phyloP scores from a whole-genome alignment of 495 filamentous ascomycete species.

The Lepidopterella palustris region DNA sequence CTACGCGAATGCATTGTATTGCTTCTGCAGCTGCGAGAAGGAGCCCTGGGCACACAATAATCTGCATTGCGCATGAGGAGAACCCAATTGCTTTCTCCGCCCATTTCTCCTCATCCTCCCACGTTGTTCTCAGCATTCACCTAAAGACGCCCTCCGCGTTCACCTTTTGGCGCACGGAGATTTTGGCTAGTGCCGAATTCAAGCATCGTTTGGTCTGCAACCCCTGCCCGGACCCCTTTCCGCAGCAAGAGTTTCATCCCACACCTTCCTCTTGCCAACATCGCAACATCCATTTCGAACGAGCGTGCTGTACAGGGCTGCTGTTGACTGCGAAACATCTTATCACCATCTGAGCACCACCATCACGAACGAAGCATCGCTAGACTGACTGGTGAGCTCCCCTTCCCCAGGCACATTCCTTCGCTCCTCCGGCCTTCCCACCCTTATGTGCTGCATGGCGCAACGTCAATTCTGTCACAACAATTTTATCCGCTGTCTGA shows the following conservation, averaged over 20 bases:
- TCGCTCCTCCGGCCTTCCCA: conserved; percentile 1
- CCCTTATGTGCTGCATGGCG: conserved; percentile 16
- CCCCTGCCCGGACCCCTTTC: conserved; percentile 27
- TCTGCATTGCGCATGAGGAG: no score
- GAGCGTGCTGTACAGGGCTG: conserved; percentile 4
- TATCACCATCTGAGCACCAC: conserved; percentile 14
- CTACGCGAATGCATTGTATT: conserved; percentile 8
- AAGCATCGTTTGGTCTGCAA: conserved; percentile 17
- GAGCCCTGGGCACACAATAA: background rate
- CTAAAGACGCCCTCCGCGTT: background rate
- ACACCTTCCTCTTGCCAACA: conserved; percentile 24
- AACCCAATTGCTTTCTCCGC: conserved; percentile 14
- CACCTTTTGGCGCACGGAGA: conserved; percentile 11
- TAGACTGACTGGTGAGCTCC: conserved; percentile 26
- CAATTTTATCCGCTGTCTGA: background rate
- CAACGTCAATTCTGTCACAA: conserved; percentile 14
- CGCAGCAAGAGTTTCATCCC: conserved; percentile 9
- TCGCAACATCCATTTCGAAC: conserved; percentile 16
- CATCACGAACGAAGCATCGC: conserved; percentile 22
- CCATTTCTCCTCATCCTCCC: background rate
- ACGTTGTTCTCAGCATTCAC: background rate
- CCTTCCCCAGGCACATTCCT: conserved; percentile 15
- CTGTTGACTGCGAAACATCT: background rate
- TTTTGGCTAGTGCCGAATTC: conserved; percentile 19
- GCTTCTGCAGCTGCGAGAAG: background rate